These are phyloP conservation scores for Filosporella fistucella DNA, from an alignment of 495 filamentous ascomycete species.

Conservation along the genomic window DNA sequence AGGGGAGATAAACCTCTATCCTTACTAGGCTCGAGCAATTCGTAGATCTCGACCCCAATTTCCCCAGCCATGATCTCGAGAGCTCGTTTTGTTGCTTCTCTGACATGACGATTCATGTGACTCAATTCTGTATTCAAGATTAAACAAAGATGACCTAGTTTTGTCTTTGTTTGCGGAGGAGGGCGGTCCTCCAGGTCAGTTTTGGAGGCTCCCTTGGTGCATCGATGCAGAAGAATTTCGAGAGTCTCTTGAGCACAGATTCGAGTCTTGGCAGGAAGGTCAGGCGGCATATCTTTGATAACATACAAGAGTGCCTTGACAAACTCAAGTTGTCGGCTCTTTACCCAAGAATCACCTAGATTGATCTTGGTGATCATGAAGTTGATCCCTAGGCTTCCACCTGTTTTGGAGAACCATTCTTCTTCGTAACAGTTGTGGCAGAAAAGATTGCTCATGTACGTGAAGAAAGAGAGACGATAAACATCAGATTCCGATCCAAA, in stretches of 20 bases:
- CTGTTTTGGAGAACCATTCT: constrained; percentile 96
- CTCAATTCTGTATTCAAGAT: constrained; percentile 82
- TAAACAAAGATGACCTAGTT: constrained; percentile 69
- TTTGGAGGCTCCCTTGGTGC: constrained; percentile 68
- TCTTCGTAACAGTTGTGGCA: constrained; percentile 94
- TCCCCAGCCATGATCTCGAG: constrained; percentile 78
- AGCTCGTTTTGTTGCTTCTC: constrained; percentile 74
- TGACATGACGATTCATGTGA: constrained; percentile 92
- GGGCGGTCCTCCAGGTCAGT: constrained; percentile 60
- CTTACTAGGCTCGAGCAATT: constrained; percentile 81
- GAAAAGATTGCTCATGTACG: constrained; percentile 72
- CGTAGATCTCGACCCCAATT: constrained; percentile 70
- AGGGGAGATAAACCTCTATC: constrained; percentile 82
- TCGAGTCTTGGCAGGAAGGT: constrained; percentile 83
- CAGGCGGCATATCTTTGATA: constrained; percentile 93
- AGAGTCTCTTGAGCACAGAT: constrained; percentile 76
- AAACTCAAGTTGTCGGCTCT: constrained; percentile 76
- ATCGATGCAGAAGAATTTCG: constrained; percentile 67
- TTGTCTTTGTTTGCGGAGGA: constrained; percentile 31
- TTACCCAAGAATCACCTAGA: constrained; percentile 79
- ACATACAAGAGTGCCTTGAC: constrained; percentile 86
- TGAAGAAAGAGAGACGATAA: constrained; percentile 74
- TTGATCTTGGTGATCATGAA: constrained; percentile 74
- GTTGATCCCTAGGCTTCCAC: constrained; percentile 85
- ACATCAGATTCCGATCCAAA: constrained; percentile 71